These are phyloP conservation scores for Piromyces sp. DNA, from an alignment of 192 early-diverging fungal species.

Conservation along the genomic window DNA sequence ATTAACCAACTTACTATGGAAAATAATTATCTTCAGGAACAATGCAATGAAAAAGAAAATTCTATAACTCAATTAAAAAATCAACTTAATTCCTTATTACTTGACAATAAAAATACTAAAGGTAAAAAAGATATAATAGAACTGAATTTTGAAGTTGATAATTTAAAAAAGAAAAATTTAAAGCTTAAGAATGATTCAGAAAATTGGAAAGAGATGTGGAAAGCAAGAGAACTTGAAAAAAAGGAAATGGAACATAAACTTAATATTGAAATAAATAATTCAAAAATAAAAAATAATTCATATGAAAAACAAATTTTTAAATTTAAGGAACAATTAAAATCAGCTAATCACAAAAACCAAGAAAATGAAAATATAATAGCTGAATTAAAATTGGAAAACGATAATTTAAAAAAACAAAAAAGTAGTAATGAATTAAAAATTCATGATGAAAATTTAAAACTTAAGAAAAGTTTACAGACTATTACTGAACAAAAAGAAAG, in stretches of 20 bases:
- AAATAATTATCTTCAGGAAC: neutral
- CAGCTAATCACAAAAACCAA: neutral
- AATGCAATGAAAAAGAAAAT: neutral
- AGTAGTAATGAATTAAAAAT: neutral
- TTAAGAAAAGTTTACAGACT: neutral
- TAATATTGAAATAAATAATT: neutral
- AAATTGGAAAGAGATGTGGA: neutral
- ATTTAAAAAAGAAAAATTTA: neutral
- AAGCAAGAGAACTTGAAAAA: neutral
- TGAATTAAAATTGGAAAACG: neutral
- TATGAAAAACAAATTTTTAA: neutral
- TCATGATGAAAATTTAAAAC: neutral
- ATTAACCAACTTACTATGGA: neutral
- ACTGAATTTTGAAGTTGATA: neutral
- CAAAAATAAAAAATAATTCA: neutral
- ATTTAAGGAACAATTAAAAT: neutral
- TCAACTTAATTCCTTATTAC: neutral
- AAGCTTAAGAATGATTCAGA: neutral
- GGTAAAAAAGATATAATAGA: neutral
- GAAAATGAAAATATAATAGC: neutral
- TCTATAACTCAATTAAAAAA: neutral
- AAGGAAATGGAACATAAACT: neutral
- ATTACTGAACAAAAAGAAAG: neutral
- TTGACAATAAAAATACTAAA: neutral
- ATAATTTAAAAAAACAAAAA: neutral